Conservation (phyloP, 1,139 yeast species). For the Meyerozyma carpophila region DNA sequence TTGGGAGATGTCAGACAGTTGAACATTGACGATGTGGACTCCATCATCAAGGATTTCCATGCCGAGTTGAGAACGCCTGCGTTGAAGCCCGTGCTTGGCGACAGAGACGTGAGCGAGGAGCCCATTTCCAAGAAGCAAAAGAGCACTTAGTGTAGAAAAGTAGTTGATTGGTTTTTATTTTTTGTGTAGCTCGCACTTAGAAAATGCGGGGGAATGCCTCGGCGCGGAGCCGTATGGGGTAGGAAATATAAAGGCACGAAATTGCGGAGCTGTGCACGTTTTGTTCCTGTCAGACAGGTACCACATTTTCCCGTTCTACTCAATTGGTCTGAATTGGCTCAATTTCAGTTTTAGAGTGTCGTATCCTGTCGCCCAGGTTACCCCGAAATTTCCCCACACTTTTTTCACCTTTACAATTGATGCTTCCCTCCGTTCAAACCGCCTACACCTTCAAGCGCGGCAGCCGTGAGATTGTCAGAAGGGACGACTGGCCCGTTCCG, state of each 20-base stretch:
- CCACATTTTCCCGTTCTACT: too few species aligned
- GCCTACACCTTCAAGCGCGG: constrained; percentile 18
- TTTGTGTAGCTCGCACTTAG: background rate
- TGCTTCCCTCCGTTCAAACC: constrained; percentile 13
- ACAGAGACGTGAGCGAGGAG: constrained; percentile 19
- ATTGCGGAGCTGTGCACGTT: too few species aligned
- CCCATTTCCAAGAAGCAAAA: constrained; percentile 36
- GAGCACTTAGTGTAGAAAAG: constrained; percentile 16
- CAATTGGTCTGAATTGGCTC: too few species aligned
- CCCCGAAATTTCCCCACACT: background rate
- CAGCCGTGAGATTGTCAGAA: constrained; percentile 10
- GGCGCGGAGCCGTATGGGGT: background rate
- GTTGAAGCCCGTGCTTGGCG: constrained; percentile 17
- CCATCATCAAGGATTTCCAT: constrained; percentile 43
- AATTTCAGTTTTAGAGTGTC: too few species aligned
- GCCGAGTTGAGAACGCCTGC: constrained; percentile 26
- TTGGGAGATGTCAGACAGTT: constrained; percentile 52
- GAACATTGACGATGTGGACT: constrained; percentile 44
- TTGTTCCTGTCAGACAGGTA: too few species aligned
- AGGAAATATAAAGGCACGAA: background rate
- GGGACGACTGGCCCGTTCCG: constrained; percentile 29
- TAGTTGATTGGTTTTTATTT: background rate
- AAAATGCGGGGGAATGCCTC: background rate
- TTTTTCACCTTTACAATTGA: background rate
- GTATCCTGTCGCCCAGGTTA: too few species aligned